A percentile compares a stretch with the other conserved stretches of the same genome.
Conservation (phyloP, 805 yeast genomes). For the Candida odintsovae region DNA sequence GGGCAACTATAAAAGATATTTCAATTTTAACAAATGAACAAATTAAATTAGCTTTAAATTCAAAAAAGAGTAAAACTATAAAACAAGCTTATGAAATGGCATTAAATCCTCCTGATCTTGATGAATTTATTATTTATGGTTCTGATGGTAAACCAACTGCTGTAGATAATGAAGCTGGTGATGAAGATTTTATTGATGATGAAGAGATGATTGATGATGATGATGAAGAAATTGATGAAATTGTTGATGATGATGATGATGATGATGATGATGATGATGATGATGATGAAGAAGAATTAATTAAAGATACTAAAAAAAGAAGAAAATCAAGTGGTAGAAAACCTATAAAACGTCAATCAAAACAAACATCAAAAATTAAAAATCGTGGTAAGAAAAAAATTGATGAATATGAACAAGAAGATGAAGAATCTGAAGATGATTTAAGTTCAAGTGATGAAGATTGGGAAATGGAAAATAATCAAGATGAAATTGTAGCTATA, state of each 20-base stretch:
- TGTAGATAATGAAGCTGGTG: slow-evolving; percentile 27
- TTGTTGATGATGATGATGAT: slow-evolving; percentile 21
- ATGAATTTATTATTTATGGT: slow-evolving; percentile 38
- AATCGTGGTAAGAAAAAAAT: slow-evolving; percentile 6
- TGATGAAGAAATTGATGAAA: slow-evolving; percentile 25
- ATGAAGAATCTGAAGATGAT: slow-evolving; percentile 11
- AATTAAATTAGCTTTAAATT: slow-evolving; percentile 34
- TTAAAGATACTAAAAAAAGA: slow-evolving; percentile 11
- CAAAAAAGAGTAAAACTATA: slow-evolving; percentile 37
- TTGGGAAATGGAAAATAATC: slow-evolving; percentile 19
- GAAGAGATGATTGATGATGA: slow-evolving; percentile 19
- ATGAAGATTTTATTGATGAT: slow-evolving; percentile 24
- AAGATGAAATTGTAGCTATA: slow-evolving; percentile 14
- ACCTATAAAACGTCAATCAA: slow-evolving; percentile 8
- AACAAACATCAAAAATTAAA: slow-evolving; percentile 7
- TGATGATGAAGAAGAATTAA: slow-evolving; percentile 13
- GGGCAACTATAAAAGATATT: slow-evolving; percentile 53
- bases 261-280: slow-evolving; percentile 20
- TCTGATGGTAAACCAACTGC: slow-evolving; percentile 35
- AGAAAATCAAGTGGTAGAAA: slow-evolving; percentile 10
- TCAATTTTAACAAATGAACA: slow-evolving; percentile 36
- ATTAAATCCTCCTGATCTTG: slow-evolving; percentile 41
- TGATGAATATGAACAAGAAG: slow-evolving; percentile 2
- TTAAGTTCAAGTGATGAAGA: slow-evolving; percentile 23
- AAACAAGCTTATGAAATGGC: slow-evolving; percentile 51